Conservation (phyloP, 148 eudicot species). For the Chenopodium album region DNA sequence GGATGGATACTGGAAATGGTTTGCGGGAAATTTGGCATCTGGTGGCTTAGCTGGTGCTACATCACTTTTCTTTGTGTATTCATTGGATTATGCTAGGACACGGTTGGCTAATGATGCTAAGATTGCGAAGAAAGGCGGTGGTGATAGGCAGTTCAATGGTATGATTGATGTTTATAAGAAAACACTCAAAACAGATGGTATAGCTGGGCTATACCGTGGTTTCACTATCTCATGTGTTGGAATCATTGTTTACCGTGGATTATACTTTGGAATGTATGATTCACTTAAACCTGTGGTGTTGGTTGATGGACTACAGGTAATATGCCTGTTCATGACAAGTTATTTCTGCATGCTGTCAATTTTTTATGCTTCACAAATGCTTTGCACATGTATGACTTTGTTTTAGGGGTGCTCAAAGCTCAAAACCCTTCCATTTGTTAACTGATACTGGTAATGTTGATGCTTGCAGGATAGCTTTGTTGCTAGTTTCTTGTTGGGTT, state of each 20-base stretch:
- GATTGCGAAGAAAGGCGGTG: slow-evolving; percentile 69
- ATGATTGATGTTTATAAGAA: slow-evolving; percentile 79
- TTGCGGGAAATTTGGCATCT: slow-evolving; percentile 82
- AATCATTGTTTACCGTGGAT: slow-evolving; percentile 74
- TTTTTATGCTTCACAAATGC: not conserved
- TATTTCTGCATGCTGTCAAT: not conserved
- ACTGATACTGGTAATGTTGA: not conserved
- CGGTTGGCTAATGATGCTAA: slow-evolving; percentile 80
- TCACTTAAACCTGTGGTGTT: slow-evolving; percentile 73
- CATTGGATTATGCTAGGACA: slow-evolving; percentile 75
- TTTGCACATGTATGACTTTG: not conserved
- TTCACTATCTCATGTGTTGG: slow-evolving; percentile 78
- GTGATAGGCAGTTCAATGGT: slow-evolving; percentile 72
- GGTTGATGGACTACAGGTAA: slow-evolving; percentile 58
- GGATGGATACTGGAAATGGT: slow-evolving; percentile 95
- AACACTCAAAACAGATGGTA: slow-evolving; percentile 63
- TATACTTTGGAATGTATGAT: slow-evolving; percentile 80
- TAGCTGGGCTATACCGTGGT: slow-evolving; percentile 84
- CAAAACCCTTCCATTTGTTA: too few relatives aligned
- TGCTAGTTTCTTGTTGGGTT: slow-evolving; percentile 67
- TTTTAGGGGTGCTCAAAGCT: not conserved
- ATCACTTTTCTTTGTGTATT: slow-evolving; percentile 65
- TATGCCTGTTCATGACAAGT: not conserved
- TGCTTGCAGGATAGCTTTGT: slow-evolving; percentile 63
- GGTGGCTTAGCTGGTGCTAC: slow-evolving; percentile 91